A percentile compares a stretch with the other conserved stretches of the same genome.
Conservation (phyloP, 768 basidiomycete genomes). For the Panaeolus cyanescens region DNA sequence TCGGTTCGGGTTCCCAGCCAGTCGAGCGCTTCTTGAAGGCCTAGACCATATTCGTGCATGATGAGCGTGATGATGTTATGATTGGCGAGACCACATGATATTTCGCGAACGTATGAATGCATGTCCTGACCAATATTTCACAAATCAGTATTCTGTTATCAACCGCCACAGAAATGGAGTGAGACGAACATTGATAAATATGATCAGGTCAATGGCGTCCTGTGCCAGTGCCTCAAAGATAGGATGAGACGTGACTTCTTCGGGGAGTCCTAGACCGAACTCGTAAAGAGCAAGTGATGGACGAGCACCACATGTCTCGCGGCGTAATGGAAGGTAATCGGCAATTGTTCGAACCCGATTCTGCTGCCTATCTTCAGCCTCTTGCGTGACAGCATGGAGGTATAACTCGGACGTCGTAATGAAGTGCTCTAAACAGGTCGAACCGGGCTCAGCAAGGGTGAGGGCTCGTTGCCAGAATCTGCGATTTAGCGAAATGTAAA, state of each 20-base stretch:
- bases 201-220: constrained; percentile 52
- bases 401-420: constrained; percentile 43
- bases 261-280: constrained; percentile 57
- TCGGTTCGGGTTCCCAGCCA: constrained; percentile 35
- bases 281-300: constrained; percentile 55
- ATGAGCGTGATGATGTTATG: constrained; percentile 45
- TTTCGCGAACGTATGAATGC: constrained; percentile 41
- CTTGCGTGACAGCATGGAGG: constrained; percentile 40
- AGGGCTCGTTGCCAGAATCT: constrained; percentile 24
- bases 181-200: constrained; percentile 27
- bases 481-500: neutral
- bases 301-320: constrained; percentile 55
- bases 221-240: constrained; percentile 45
- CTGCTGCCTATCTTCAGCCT: constrained; percentile 43
- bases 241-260: constrained; percentile 55
- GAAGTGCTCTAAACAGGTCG: constrained; percentile 23
- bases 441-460: constrained; percentile 9
- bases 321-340: constrained; percentile 52
- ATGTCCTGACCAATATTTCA: constrained; percentile 30
- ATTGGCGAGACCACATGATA: constrained; percentile 37
- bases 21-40: constrained; percentile 37
- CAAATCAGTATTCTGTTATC: neutral
- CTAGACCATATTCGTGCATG: constrained; percentile 35
- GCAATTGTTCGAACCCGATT: constrained; percentile 45
- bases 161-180: constrained; percentile 1